These are phyloP conservation scores for Leccinum cinnamomeum DNA, from an alignment of 1,284 basidiomycete species.

Conservation along the genomic window DNA sequence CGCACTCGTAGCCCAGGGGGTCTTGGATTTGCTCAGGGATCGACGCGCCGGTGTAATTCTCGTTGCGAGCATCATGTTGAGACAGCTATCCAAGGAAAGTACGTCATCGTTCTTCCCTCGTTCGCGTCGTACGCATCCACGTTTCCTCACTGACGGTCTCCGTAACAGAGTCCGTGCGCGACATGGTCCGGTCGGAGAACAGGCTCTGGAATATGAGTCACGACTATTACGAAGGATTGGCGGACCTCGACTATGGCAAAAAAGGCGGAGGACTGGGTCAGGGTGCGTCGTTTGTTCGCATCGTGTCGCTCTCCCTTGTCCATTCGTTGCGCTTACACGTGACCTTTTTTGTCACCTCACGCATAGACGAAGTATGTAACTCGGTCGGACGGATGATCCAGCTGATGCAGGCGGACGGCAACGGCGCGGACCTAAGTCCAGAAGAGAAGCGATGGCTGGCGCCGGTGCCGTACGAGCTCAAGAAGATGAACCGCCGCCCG, in stretches of 20 bases:
- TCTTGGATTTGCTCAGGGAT: constrained; percentile 24
- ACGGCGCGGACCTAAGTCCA: constrained; percentile 35
- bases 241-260: constrained; percentile 17
- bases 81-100: constrained; percentile 19
- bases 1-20: constrained; percentile 5
- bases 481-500: no score
- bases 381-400: constrained; percentile 28
- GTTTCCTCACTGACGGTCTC: neutral
- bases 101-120: neutral
- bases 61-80: constrained; percentile 17
- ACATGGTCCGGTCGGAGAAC: constrained; percentile 17
- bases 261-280: neutral
- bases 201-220: constrained; percentile 21
- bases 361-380: constrained; percentile 28
- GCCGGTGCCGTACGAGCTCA: no score
- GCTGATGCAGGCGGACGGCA: constrained; percentile 16
- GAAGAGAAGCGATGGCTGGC: no score
- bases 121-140: neutral
- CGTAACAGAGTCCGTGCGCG: constrained; percentile 19
- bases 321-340: neutral
- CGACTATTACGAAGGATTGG: constrained; percentile 24
- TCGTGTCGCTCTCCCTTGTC: neutral
- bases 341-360: neutral
- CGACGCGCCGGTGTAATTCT: constrained; percentile 20
- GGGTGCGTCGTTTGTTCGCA: neutral